Evolutionary conservation across 768 basidiomycete genomes (phyloP).

Genomic region (Tulasnella calospora): DNA sequence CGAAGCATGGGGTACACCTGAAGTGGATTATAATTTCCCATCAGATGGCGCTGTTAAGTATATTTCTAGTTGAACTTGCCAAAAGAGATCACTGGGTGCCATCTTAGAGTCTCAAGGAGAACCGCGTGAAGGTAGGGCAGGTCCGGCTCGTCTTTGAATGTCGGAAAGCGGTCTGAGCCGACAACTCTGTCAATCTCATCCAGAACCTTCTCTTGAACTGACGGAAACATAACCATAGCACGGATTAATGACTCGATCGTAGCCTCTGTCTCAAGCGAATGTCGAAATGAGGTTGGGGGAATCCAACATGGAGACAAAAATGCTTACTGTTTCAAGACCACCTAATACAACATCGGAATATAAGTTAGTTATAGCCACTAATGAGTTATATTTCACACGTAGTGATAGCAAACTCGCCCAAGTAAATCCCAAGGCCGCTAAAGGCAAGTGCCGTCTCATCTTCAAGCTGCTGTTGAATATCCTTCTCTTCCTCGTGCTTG

Average conservation of each 20-base stretch:
- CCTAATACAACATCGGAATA: too few species aligned
- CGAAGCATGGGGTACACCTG: slow-evolving; percentile 6
- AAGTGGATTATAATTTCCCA: not conserved
- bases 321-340: too few species aligned
- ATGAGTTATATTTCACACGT: too few species aligned
- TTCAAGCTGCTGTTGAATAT: too few species aligned
- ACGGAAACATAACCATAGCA: not conserved
- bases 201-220: slow-evolving; percentile 34
- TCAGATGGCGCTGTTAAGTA: not conserved
- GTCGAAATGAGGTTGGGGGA: not conserved
- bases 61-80: slow-evolving; percentile 21
- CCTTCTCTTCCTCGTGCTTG: too few species aligned
- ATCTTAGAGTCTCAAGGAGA: slow-evolving; percentile 38
- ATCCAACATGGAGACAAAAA: not conserved
- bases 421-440: too few species aligned
- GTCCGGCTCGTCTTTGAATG: slow-evolving; percentile 35
- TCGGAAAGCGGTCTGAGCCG: slow-evolving; percentile 38
- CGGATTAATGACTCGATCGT: not conserved
- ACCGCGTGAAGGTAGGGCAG: slow-evolving; percentile 42
- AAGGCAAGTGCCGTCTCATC: too few species aligned
- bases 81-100: slow-evolving; percentile 31
- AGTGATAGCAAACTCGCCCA: too few species aligned
- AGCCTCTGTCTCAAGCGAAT: not conserved
- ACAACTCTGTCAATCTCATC: slow-evolving; percentile 40
- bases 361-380: too few species aligned